These are phyloP conservation scores for Inonotus obliquus DNA, from an alignment of 1,284 basidiomycete genomes.

Conservation along the genomic window DNA sequence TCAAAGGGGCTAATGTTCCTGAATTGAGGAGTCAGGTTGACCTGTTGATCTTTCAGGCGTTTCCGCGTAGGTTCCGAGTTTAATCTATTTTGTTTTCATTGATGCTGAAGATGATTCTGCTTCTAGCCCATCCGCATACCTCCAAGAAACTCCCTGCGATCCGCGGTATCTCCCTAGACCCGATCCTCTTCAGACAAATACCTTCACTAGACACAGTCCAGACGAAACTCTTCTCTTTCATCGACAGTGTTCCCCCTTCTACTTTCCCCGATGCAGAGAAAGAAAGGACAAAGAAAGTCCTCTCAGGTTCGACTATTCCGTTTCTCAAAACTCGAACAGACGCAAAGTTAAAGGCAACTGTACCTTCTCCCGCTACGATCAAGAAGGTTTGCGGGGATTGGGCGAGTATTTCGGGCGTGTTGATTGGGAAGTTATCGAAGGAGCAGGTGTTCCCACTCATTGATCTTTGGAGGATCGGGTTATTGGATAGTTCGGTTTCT, in stretches of 20 bases:
- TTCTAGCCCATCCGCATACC: constrained; percentile 70
- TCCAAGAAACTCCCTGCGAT: constrained; percentile 57
- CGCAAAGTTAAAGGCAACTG: constrained; percentile 24
- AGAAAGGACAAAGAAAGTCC: constrained; percentile 42
- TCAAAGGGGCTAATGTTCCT: constrained; percentile 67
- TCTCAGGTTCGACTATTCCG: constrained; percentile 50
- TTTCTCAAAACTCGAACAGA: constrained; percentile 59
- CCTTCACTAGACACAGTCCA: constrained; percentile 65
- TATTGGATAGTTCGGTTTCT: constrained; percentile 58
- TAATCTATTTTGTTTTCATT: not conserved
- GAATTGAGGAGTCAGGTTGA: constrained; percentile 70
- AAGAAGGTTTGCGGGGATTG: constrained; percentile 32
- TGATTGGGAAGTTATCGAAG: constrained; percentile 46
- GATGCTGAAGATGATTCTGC: not conserved
- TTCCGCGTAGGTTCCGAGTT: constrained; percentile 59
- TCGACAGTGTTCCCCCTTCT: constrained; percentile 38
- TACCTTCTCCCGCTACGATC: constrained; percentile 30
- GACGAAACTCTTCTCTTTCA: constrained; percentile 59
- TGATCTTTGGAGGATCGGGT: constrained; percentile 79
- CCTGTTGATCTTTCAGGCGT: constrained; percentile 66
- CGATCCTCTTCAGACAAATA: constrained; percentile 71
- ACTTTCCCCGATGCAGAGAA: constrained; percentile 32
- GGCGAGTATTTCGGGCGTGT: constrained; percentile 41
- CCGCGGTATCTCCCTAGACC: constrained; percentile 61
- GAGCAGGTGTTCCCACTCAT: constrained; percentile 74